Evolutionary conservation across 1,284 basidiomycete genomes (phyloP).

Genomic region (Flammula alnicola): DNA sequence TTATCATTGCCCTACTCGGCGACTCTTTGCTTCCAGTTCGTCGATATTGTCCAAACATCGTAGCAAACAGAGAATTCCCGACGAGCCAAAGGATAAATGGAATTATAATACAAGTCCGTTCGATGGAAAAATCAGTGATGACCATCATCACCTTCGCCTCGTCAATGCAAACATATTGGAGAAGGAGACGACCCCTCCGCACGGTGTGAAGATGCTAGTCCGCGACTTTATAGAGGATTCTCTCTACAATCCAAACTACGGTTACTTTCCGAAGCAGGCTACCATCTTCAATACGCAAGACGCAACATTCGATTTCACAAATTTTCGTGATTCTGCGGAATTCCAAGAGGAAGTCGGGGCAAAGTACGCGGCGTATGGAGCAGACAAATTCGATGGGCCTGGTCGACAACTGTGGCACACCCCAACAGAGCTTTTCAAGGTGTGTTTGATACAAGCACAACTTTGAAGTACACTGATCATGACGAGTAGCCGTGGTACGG

Average conservation of each 20-base stretch:
- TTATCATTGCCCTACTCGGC: constrained; percentile 19
- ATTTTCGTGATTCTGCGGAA: constrained; percentile 69
- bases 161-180: constrained; percentile 81
- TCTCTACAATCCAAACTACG: constrained; percentile 96
- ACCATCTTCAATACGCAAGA: constrained; percentile 82
- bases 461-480: constrained; percentile 2
- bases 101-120: constrained; percentile 71
- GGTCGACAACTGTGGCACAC: constrained; percentile 99
- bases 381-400: constrained; percentile 66
- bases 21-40: constrained; percentile 28
- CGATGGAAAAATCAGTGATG: constrained; percentile 49
- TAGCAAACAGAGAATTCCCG: constrained; percentile 24
- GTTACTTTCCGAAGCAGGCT: constrained; percentile 94
- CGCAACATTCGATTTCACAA: constrained; percentile 71
- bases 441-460: constrained; percentile 34
- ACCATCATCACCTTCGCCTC: constrained; percentile 58
- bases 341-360: constrained; percentile 84
- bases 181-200: constrained; percentile 67
- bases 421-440: constrained; percentile 97
- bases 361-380: constrained; percentile 75
- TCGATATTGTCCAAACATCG: constrained; percentile 20
- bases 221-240: constrained; percentile 98
- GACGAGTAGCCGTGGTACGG: constrained; percentile 87
- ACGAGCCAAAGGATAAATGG: constrained; percentile 56
- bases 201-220: constrained; percentile 89